Base-by-base conservation (phyloP, 257 asterid species). In the Solanum pennellii region DNA sequence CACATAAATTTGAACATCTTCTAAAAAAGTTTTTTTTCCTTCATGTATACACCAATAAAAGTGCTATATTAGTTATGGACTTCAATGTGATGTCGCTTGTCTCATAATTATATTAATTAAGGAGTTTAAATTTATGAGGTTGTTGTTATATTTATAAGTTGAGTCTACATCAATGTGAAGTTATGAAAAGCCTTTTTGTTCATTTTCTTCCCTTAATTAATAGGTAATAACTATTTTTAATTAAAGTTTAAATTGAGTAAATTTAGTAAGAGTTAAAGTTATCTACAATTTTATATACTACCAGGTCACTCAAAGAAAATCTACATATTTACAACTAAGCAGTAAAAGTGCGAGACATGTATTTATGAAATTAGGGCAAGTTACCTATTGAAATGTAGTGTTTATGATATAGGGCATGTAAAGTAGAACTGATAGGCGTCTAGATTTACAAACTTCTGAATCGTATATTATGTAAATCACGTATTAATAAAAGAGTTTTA, bases 361-460 rank as follows among this genome's bases (percentile, higher is more conserved):
- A 73, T 11, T 74, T 3, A 10, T 37, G 29, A 74, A 37, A 37
- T 11, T 12, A 74, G 0, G 10, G 5, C 9, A 21, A 74, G 27
- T 37, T 21, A 74, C 1, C 5, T 20, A 4, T 1, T 18, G 8
- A 3, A 73, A 2, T 73, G 6, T 25, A 27, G 5, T 7, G 7
- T 5, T 5, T 35, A 5, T 35, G 39, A 35, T 7, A 35, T 35
- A 15, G 42, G n/a, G 0, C 20, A 6, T 7, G 2, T 8, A n/a
- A 31, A 31, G n/a, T 69, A 69, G 0, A n/a, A 69, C 0, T 15
- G 2, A 20, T 9, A 2, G 7, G 2, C 3, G 1, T 71, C 0
- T 71, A 8, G 42, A n/a, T 69, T 69, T 3, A 66, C 37, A 66
- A 69, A 3, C 42, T 31, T 69, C 1, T 31, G 11, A 56, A 2